phyloP scores from a whole-genome alignment of 2,329 filamentous ascomycete genomes.

The Ilyonectria mors-panacis region DNA sequence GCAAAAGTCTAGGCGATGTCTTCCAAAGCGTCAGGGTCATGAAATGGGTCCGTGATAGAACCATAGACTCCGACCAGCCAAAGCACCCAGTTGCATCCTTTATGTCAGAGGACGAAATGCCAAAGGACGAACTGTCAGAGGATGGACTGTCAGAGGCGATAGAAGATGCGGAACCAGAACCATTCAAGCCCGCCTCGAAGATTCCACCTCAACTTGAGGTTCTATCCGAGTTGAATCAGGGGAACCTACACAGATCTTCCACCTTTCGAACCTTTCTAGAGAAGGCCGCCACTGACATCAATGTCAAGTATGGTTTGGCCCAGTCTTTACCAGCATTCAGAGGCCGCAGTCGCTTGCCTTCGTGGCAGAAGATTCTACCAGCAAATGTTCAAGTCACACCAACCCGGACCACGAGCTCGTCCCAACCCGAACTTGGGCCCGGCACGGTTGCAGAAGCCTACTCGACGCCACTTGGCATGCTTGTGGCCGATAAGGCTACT shows the following conservation, averaged over 20 bases:
- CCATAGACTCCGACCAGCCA: slow-evolving; percentile 2
- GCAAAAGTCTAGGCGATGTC: slow-evolving; percentile 50
- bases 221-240: slow-evolving; percentile 44
- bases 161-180: background rate
- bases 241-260: slow-evolving; percentile 45
- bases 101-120: background rate
- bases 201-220: slow-evolving; percentile 50
- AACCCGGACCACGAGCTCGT: slow-evolving; percentile 27
- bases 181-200: slow-evolving; percentile 6
- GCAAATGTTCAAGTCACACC: slow-evolving; percentile 6
- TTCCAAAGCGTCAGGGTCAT: slow-evolving; percentile 48
- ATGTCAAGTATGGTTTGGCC: slow-evolving; percentile 45
- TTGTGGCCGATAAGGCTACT: background rate
- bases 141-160: background rate
- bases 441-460: background rate
- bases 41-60: slow-evolving; percentile 46
- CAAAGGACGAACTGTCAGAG: background rate
- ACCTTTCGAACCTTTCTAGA: slow-evolving; percentile 51
- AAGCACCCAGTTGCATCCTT: background rate
- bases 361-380: background rate
- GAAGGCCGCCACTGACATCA: slow-evolving; percentile 50
- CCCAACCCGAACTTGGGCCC: slow-evolving; percentile 33
- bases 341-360: background rate
- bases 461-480: background rate
- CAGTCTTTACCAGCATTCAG: slow-evolving; percentile 10